A percentile compares a stretch with the other conserved stretches of the same genome.
Conservation (phyloP, 164 flowering plant genomes). For the Vitis vinifera region ASM3070453v1 NC_081806.1:3202501-3203000, state of each 20-base stretch:
- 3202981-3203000: too few relatives aligned
- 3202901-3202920: too few relatives aligned
- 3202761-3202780: conserved; percentile 73
- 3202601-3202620: conserved; percentile 61
- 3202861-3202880: background rate
- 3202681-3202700: background rate
- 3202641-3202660: background rate
- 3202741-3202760: conserved; percentile 87
- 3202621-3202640: background rate
- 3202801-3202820: conserved; percentile 94
- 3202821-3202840: conserved; percentile 36
- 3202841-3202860: background rate
- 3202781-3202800: conserved; percentile 69
- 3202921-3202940: too few relatives aligned
- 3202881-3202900: background rate
- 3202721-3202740: background rate
- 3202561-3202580: conserved; percentile 74
- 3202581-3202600: conserved; percentile 66
- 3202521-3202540: conserved; percentile 62
- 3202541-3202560: conserved; percentile 66
- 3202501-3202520: conserved; percentile 73
- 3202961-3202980: too few relatives aligned
- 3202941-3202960: too few relatives aligned
- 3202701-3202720: background rate
- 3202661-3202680: background rate